Evolutionary conservation across 345 rosid genomes (phyloP).

Genomic region (Hevea brasiliensis): DNA sequence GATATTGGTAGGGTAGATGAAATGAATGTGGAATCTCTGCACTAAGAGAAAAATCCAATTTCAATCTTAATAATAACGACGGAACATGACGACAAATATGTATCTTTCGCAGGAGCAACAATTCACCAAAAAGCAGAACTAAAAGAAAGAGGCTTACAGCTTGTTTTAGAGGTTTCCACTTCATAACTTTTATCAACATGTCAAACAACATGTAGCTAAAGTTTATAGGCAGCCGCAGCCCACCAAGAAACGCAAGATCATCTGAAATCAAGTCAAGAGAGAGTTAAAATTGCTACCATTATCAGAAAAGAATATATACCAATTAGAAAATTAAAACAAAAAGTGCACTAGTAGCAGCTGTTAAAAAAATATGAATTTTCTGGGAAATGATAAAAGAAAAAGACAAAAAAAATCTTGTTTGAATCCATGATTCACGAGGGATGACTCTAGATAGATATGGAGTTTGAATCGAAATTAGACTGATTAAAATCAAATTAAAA

Average conservation of each 20-base stretch:
- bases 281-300: background rate
- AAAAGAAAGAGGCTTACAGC: slow-evolving; percentile 1
- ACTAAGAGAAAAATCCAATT: background rate
- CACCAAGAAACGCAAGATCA: background rate
- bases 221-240: background rate
- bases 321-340: no score
- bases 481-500: no score
- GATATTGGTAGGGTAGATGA: background rate
- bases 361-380: background rate
- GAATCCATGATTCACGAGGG: slow-evolving; percentile 6
- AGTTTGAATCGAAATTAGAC: no score
- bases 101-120: background rate
- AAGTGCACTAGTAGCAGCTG: background rate
- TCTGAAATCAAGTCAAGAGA: background rate
- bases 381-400: background rate
- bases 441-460: background rate
- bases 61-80: background rate
- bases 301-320: background rate
- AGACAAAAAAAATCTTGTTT: background rate
- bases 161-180: background rate
- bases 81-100: background rate
- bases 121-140: background rate
- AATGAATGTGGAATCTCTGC: background rate
- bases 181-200: background rate
- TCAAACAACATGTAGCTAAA: background rate